Evolutionary conservation across 2,329 filamentous ascomycete genomes (phyloP).

Genomic region (Microcyclosporella mali): DNA sequence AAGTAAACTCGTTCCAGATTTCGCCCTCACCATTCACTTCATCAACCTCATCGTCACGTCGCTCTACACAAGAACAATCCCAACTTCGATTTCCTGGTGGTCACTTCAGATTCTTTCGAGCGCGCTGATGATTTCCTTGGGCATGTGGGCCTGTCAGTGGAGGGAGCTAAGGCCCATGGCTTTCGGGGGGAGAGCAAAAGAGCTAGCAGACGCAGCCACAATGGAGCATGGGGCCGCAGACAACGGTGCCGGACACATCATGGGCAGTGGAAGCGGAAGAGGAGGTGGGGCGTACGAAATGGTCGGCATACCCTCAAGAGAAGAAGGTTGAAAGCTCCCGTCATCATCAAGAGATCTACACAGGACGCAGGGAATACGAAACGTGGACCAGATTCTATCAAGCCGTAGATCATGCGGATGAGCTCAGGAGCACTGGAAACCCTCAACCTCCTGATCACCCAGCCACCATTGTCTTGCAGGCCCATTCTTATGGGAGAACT

Average conservation of each 20-base stretch:
- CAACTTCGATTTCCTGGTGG: constrained; percentile 85
- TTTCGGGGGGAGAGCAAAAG: constrained; percentile 59
- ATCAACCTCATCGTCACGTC: constrained; percentile 72
- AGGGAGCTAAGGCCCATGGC: constrained; percentile 82
- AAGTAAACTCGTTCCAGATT: constrained; percentile 91
- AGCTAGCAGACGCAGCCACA: constrained; percentile 14
- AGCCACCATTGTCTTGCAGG: constrained; percentile 28
- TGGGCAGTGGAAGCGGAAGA: constrained; percentile 35
- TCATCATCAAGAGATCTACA: too few species aligned
- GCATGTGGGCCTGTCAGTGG: constrained; percentile 87
- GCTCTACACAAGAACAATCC: constrained; percentile 70
- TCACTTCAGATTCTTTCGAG: constrained; percentile 56
- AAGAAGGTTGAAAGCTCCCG: constrained; percentile 31
- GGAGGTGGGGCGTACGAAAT: constrained; percentile 45
- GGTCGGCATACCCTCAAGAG: constrained; percentile 36
- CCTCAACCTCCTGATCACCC: constrained; percentile 31
- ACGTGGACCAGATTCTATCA: neutral
- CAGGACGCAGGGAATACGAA: neutral
- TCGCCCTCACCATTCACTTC: constrained; percentile 80
- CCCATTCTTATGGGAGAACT: constrained; percentile 23
- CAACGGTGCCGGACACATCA: constrained; percentile 35
- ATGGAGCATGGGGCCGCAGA: constrained; percentile 23
- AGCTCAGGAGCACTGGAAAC: constrained; percentile 27
- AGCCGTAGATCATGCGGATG: too few species aligned
- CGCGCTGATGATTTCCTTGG: constrained; percentile 61